phyloP scores from a whole-genome alignment of 2,329 filamentous ascomycete genomes.

The Helicocarpus griseus region DNA sequence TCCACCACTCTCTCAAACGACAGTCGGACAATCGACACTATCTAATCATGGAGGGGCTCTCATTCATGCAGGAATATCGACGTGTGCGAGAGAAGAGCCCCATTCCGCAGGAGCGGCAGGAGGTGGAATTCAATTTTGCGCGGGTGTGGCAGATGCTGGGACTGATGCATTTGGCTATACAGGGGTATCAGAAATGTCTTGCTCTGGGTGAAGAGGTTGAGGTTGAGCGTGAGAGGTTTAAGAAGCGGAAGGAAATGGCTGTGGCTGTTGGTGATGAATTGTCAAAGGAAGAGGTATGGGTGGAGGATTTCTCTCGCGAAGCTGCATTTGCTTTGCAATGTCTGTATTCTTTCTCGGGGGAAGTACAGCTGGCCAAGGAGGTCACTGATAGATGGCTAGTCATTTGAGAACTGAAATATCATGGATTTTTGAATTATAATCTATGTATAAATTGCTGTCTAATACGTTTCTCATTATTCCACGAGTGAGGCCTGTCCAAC shows the following conservation, averaged over 20 bases:
- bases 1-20: constrained; percentile 81
- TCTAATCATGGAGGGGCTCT: constrained; percentile 72
- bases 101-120: constrained; percentile 47
- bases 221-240: constrained; percentile 14
- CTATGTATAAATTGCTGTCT: no score
- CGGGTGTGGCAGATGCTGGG: constrained; percentile 68
- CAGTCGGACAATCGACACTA: constrained; percentile 86
- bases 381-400: constrained; percentile 54
- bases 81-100: constrained; percentile 43
- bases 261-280: constrained; percentile 30
- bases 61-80: constrained; percentile 70
- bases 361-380: constrained; percentile 48
- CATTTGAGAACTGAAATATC: constrained; percentile 32
- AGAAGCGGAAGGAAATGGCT: constrained; percentile 25
- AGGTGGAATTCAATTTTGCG: constrained; percentile 74
- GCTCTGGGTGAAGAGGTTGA: constrained; percentile 40
- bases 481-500: no score
- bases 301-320: constrained; percentile 56
- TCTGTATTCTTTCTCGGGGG: constrained; percentile 56
- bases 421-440: no score
- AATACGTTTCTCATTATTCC: no score
- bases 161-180: constrained; percentile 60
- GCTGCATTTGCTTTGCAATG: constrained; percentile 66
- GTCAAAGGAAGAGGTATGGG: constrained; percentile 9
- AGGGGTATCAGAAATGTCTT: constrained; percentile 58